Conservation (phyloP, 2,329 filamentous ascomycete genomes). For the Beauveria medogensis region DNA sequence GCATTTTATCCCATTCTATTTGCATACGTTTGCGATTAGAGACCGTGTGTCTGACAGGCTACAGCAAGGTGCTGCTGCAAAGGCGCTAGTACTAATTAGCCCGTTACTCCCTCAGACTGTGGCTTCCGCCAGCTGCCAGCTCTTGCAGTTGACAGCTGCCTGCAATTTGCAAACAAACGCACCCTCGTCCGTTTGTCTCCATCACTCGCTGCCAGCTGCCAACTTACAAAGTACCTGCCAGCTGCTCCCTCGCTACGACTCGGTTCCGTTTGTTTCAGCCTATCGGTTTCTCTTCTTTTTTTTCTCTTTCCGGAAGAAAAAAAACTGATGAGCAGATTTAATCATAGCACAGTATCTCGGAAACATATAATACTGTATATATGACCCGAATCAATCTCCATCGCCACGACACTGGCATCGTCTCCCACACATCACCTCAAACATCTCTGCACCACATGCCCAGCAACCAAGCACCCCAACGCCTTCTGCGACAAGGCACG, state of each 20-base stretch:
- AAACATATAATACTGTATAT: neutral
- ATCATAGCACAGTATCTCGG: neutral
- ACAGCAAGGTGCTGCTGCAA: neutral
- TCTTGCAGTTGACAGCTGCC: neutral
- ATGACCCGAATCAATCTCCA: neutral
- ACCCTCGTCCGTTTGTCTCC: neutral
- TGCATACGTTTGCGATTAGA: neutral
- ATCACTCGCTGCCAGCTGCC: slow-evolving; percentile 3
- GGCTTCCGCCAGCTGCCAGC: neutral
- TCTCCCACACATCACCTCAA: slow-evolving; percentile 1
- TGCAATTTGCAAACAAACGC: neutral
- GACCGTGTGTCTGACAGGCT: neutral
- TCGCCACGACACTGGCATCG: neutral
- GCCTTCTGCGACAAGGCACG: neutral
- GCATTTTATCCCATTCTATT: neutral
- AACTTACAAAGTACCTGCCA: neutral
- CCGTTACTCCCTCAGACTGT: neutral
- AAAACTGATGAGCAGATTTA: no score
- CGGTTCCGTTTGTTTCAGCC: neutral
- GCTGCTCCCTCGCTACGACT: neutral
- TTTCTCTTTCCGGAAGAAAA: neutral
- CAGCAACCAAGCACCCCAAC: neutral
- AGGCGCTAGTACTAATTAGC: neutral
- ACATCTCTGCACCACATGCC: slow-evolving; percentile 1
- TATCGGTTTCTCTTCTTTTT: neutral